Evolutionary conservation across 345 rosid genomes (phyloP).

Genomic region (Eutrema heterophyllum): DNA sequence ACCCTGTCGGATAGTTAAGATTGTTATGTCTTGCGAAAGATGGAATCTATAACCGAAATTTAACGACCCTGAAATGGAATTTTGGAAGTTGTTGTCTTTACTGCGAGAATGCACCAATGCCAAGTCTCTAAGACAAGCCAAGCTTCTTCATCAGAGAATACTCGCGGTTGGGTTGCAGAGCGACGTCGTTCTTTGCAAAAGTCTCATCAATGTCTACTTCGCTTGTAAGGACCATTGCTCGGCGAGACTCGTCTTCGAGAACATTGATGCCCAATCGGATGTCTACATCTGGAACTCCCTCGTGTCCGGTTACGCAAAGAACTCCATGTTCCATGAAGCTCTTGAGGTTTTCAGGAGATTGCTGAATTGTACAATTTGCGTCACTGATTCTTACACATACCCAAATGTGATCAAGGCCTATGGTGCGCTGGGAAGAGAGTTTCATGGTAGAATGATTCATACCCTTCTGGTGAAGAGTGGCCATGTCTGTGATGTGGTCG

Average conservation of each 20-base stretch:
- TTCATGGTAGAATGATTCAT: slow-evolving; percentile 50
- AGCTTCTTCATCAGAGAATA: slow-evolving; percentile 52
- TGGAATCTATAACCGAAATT: not conserved
- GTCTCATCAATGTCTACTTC: slow-evolving; percentile 54
- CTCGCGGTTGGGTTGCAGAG: slow-evolving; percentile 41
- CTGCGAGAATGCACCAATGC: slow-evolving; percentile 32
- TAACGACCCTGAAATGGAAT: slow-evolving; percentile 32
- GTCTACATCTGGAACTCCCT: slow-evolving; percentile 61
- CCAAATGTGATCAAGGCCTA: slow-evolving; percentile 63
- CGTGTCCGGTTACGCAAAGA: slow-evolving; percentile 49
- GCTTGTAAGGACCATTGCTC: slow-evolving; percentile 37
- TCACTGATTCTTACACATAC: slow-evolving; percentile 55
- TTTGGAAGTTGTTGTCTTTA: slow-evolving; percentile 31
- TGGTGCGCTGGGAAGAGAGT: slow-evolving; percentile 43
- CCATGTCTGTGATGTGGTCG: slow-evolving; percentile 45
- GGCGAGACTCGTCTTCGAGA: slow-evolving; percentile 42
- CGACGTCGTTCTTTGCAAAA: slow-evolving; percentile 44
- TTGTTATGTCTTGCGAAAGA: not conserved
- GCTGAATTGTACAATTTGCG: slow-evolving; percentile 33
- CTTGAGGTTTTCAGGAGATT: slow-evolving; percentile 42
- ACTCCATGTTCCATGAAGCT: slow-evolving; percentile 47
- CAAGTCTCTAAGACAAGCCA: slow-evolving; percentile 37
- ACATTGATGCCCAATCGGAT: slow-evolving; percentile 33
- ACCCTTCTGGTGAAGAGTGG: slow-evolving; percentile 50
- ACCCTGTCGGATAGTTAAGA: not conserved